phyloP scores from a whole-genome alignment of 73 alveolate species.

The Paramecium octaurelia region DNA sequence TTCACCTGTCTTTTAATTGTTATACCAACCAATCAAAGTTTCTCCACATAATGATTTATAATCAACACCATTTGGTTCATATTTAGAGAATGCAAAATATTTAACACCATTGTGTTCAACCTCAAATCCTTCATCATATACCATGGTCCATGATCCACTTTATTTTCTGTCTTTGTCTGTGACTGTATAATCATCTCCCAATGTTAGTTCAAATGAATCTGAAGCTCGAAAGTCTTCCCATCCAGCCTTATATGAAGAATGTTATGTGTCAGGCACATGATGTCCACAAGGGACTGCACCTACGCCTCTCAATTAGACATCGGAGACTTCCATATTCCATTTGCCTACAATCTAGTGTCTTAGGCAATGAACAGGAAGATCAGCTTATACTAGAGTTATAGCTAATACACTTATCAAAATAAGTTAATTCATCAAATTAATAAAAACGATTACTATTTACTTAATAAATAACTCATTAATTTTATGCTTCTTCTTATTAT shows the following conservation, averaged over 20 bases:
- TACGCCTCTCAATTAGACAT: neutral
- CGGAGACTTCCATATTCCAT: slow-evolving; percentile 33
- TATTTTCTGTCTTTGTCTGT: neutral
- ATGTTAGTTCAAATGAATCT: neutral
- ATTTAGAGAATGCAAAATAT: slow-evolving; percentile 55
- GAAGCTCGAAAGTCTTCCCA: slow-evolving; percentile 4
- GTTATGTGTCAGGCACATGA: neutral
- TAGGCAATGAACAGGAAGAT: slow-evolving; percentile 37
- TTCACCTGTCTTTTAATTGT: neutral
- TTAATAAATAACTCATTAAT: neutral
- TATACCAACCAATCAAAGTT: slow-evolving; percentile 63
- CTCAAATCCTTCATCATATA: slow-evolving; percentile 66
- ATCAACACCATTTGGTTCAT: slow-evolving; percentile 42
- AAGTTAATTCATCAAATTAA: neutral
- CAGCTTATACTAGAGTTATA: neutral
- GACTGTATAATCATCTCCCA: slow-evolving; percentile 27
- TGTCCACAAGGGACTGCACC: slow-evolving; percentile 40
- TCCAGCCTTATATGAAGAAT: slow-evolving; percentile 41
- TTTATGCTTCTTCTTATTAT: slow-evolving; percentile 38
- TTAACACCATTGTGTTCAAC: slow-evolving; percentile 28
- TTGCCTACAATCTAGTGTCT: neutral
- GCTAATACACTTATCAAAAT: neutral
- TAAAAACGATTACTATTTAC: neutral
- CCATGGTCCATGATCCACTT: slow-evolving; percentile 57
- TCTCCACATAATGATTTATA: slow-evolving; percentile 47